Percentiles rank a stretch among this genome's conserved stretches.
Evolutionary conservation across 768 basidiomycete species (phyloP).

Genomic region (Kwoniella sp.): DNA sequence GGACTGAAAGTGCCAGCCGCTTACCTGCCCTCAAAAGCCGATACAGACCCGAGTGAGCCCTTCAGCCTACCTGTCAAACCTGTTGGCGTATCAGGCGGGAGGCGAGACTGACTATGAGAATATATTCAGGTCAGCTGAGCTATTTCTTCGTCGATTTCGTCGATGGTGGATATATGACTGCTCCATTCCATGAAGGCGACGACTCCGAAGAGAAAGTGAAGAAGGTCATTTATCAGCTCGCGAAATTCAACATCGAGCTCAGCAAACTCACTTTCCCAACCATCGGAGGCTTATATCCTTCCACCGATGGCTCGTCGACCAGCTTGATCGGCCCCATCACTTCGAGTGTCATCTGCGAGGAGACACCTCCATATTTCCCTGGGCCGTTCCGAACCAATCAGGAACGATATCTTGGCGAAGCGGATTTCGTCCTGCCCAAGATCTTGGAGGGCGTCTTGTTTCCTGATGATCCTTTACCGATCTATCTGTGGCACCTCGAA

Average conservation of each 20-base stretch:
- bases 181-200: not conserved
- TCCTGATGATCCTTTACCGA: not conserved
- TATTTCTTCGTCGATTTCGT: constrained; percentile 8
- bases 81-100: not conserved
- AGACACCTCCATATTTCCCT: constrained; percentile 14
- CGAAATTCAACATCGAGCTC: constrained; percentile 6
- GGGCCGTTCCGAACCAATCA: constrained; percentile 20
- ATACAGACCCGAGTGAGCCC: not conserved
- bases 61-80: not conserved
- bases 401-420: constrained; percentile 12
- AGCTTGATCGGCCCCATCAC: constrained; percentile 5
- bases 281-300: constrained; percentile 2
- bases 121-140: not conserved
- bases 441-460: constrained; percentile 1
- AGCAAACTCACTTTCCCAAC: not conserved
- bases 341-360: not conserved
- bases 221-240: not conserved
- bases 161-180: not conserved
- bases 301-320: not conserved
- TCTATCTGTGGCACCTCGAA: constrained; percentile 19
- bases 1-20: constrained; percentile 5
- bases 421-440: constrained; percentile 8
- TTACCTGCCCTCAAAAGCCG: constrained; percentile 5
- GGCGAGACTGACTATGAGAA: not conserved
- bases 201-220: not conserved